Conservation (phyloP, 352 stramenopile genomes). For the Aphanomyces astaci region DNA sequence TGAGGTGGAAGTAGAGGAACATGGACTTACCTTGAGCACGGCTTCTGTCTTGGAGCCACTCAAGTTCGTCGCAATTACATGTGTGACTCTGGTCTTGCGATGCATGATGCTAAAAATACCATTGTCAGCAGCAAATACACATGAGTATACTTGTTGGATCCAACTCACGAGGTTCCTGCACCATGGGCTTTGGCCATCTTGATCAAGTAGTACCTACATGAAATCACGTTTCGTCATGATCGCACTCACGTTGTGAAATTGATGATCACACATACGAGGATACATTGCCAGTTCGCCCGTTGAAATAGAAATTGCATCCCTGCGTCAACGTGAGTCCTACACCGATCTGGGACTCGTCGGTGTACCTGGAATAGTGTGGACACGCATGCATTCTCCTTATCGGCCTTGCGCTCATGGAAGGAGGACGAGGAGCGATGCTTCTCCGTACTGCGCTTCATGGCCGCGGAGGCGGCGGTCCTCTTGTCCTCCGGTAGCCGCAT, state of each 20-base stretch:
- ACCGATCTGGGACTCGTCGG: constrained; percentile 4
- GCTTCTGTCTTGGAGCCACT: constrained; percentile 68
- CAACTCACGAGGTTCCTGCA: constrained; percentile 47
- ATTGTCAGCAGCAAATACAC: constrained; percentile 16
- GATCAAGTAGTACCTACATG: constrained; percentile 63
- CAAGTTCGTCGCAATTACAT: constrained; percentile 75
- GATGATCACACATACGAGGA: constrained; percentile 57
- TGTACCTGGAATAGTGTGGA: constrained; percentile 14
- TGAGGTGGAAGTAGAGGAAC: too few relatives aligned
- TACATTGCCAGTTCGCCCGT: constrained; percentile 70
- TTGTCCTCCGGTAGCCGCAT: constrained; percentile 30
- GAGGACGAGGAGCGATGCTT: neutral
- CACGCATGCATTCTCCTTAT: constrained; percentile 5
- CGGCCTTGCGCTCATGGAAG: neutral
- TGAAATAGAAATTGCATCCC: constrained; percentile 74
- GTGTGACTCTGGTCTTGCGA: constrained; percentile 53
- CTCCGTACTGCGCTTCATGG: constrained; percentile 43
- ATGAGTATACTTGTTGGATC: too few relatives aligned
- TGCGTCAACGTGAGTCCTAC: constrained; percentile 25
- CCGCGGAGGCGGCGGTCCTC: constrained; percentile 23
- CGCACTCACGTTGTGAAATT: too few relatives aligned
- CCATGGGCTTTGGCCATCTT: constrained; percentile 74
- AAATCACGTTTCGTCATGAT: neutral
- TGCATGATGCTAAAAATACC: constrained; percentile 3
- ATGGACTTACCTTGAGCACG: constrained; percentile 42